Evolutionary conservation across 73 alveolate species (phyloP).

Genomic region (Uronychia setigera): DNA sequence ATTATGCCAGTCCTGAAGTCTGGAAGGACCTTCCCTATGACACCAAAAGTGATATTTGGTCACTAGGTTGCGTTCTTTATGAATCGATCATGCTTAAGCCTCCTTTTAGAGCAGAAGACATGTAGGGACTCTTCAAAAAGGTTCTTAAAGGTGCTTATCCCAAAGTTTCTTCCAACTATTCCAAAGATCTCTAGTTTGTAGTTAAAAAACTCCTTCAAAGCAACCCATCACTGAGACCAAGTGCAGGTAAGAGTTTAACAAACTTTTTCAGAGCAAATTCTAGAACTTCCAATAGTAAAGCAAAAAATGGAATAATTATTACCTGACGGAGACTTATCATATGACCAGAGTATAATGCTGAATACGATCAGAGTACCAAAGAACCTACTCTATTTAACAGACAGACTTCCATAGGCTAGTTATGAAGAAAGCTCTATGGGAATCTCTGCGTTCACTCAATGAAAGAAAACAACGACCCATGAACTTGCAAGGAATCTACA

Average conservation of each 20-base stretch:
- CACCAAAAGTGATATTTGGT: constrained; percentile 95
- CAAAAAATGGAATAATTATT: constrained; percentile 22
- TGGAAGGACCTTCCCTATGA: constrained; percentile 87
- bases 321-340: too few relatives aligned
- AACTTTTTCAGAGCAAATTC: constrained; percentile 27
- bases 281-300: constrained; percentile 35
- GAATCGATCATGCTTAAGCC: constrained; percentile 82
- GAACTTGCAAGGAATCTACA: too few relatives aligned
- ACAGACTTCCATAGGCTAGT: constrained; percentile 71
- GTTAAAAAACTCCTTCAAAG: constrained; percentile 32
- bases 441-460: too few relatives aligned
- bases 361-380: constrained; percentile 77
- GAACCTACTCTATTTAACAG: constrained; percentile 62
- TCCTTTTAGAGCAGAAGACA: constrained; percentile 83
- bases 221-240: constrained; percentile 41
- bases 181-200: constrained; percentile 9
- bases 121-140: constrained; percentile 81
- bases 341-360: too few relatives aligned
- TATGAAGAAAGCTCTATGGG: too few relatives aligned
- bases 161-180: constrained; percentile 17
- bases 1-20: constrained; percentile 87
- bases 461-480: too few relatives aligned
- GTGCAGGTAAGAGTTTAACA: too few relatives aligned
- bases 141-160: constrained; percentile 55
- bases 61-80: constrained; percentile 94